Base-by-base conservation (phyloP, 192 early-diverging fungal species). In the Lobosporangium transversale region DNA sequence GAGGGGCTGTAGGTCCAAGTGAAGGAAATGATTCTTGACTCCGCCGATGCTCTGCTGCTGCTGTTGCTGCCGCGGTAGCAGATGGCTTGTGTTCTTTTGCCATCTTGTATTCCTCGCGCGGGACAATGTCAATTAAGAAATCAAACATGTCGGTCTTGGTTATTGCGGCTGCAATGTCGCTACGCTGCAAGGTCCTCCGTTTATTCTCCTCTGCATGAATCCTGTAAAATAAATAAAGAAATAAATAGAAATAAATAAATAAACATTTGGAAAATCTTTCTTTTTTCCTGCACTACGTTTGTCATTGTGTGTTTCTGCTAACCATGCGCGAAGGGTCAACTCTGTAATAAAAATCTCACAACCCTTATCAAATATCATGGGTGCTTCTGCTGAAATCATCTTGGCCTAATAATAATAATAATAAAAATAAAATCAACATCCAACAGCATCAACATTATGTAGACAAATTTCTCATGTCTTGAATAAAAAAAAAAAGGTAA, bases 41-140 rank as follows among this genome's bases (percentile, higher is more conserved):
- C 20, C 53, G 42, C 26, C 73, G 63, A 52, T 48, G 64, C 26
- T 75, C 71, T 20, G 32, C 36, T n/a, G 29, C 57, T 11, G 64
- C 40, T 43, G 40, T n/a, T 27, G 31, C 62, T 2, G 52, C 36
- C 1, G 58, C 33, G 1, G 30, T 55, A 0, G 53, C 32, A 10
- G 53, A 15, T 2, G 18, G 24, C 50, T 70, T 70, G 43, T 37
- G 21, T 30, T 73, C 70, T 20, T 75, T 75, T 17, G 55, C 59
- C 4, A 54, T 32, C 35, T 66, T 66, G 51, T 45, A 66, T 12
- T 95, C 95, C 45, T 96, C 97, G 32, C 97, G 82, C 7, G 97
- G 97, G 9, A 98, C 95, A 80, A 98, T 94, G 57, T 98, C 97
- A 70, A 98, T 97, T 66, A 98, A 79, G 70, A 98, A 98, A 66